Evolutionary conservation across 208 protist genomes (phyloP), one percentile per base, ranked within the genome.

Genomic region (Trypanosoma conorhini): DNA sequence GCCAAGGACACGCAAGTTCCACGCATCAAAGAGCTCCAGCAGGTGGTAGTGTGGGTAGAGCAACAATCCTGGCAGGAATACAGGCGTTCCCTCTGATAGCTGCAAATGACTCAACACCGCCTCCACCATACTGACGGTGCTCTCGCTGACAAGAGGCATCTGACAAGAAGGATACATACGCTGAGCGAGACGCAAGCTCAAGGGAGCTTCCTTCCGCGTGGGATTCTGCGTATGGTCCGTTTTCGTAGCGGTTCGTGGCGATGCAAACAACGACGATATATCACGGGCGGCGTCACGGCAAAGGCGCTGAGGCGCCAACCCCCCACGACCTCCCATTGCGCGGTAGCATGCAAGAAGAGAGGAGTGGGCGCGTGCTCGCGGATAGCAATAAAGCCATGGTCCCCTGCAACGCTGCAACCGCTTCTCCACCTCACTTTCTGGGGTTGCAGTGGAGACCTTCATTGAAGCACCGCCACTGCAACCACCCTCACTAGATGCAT

Each of bases 51-150:
- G 35, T 68, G 72, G 65, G 44, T 61, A 48, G 13, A 72, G 21
- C 22, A 77, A 55, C 38, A 77, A 35, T 10, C 72, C 72, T 33
- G 72, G 72, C 5, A 77, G 31, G 26, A 72, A 66, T 4, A 77
- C 65, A 38, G 50, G 10, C 7, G 42, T 54, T 21, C 70, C 70
- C 38, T 50, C 10, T 10, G 55, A 22, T 19, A 54, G n/a, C n/a
- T 44, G 31, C 21, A 75, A 26, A 64, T 75, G 28, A 21, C 33
- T 50, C 55, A 75, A 28, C 8, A 69, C 7, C 19, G 70, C 61
- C 17, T 69, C 70, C 15, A 75, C 26, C 48, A 75, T 75, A 55
- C 55, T 57, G 24, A 50, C 62, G 1, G 70, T 64, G 28, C 42
- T 59, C 9, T 62, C 70, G 42, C 70, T 57, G 3, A 75, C 40